A percentile compares a stretch with the other conserved stretches of the same genome.
These are phyloP conservation scores for Rhodamnia argentea DNA, from an alignment of 345 rosid species.

Conservation along the genomic window DNA sequence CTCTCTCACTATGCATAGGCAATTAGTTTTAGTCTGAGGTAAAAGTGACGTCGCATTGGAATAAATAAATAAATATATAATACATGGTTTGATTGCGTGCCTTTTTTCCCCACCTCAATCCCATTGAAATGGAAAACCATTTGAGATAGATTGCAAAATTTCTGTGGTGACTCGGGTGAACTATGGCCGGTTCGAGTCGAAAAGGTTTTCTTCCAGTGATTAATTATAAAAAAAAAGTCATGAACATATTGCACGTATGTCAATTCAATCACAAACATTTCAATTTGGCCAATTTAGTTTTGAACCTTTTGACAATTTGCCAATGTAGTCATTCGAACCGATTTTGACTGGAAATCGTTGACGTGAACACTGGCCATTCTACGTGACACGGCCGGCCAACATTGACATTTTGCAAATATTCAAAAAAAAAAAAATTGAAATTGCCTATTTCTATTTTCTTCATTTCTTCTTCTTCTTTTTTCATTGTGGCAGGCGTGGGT, in stretches of 20 bases:
- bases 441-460: no score
- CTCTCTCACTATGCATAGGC: background rate
- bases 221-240: background rate
- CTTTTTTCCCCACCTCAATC: background rate
- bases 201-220: background rate
- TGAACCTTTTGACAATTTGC: background rate
- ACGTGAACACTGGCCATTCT: accelerated
- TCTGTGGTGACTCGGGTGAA: background rate
- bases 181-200: background rate
- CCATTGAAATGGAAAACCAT: background rate
- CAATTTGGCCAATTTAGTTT: background rate
- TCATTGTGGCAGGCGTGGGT: background rate
- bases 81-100: background rate
- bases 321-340: background rate
- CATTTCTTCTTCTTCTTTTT: no score
- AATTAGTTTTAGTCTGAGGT: no score
- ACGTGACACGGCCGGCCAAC: accelerated
- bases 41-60: background rate
- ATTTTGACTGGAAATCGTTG: background rate
- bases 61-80: background rate
- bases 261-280: no score
- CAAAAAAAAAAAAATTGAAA: no score
- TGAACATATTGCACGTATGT: background rate
- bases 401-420: background rate
- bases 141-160: background rate